Conservation (phyloP, 2,329 filamentous ascomycete species). For the Xylariaceae sp. region DNA sequence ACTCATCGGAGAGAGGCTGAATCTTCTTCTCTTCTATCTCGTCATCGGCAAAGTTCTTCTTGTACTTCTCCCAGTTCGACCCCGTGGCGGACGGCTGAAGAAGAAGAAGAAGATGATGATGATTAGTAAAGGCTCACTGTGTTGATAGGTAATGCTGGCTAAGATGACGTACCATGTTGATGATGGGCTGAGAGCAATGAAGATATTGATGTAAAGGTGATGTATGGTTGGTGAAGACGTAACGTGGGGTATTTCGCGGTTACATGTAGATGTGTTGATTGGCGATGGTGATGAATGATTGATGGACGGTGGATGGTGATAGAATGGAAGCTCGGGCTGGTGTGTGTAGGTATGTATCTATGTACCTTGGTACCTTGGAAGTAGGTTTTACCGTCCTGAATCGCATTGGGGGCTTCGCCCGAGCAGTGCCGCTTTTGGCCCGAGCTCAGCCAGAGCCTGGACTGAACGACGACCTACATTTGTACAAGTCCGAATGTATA, state of each 20-base stretch:
- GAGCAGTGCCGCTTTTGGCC: background rate
- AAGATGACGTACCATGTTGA: slow-evolving; percentile 30
- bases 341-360: background rate
- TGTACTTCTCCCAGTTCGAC: slow-evolving; percentile 96
- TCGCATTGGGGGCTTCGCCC: background rate
- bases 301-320: background rate
- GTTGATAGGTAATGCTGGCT: slow-evolving; percentile 1
- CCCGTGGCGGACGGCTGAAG: slow-evolving; percentile 87
- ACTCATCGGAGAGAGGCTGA: slow-evolving; percentile 94
- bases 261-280: background rate
- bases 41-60: slow-evolving; percentile 94
- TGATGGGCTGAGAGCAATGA: slow-evolving; percentile 5
- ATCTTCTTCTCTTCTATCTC: slow-evolving; percentile 99
- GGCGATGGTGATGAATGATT: slow-evolving; percentile 12
- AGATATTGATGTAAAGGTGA: background rate
- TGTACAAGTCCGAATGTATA: background rate
- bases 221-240: background rate
- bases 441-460: background rate
- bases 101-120: too few species aligned
- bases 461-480: background rate
- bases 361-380: background rate
- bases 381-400: background rate
- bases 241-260: background rate
- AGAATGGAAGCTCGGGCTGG: background rate
- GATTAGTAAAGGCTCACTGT: slow-evolving; percentile 21